A percentile compares a stretch with the other conserved stretches of the same genome.
Conservation (phyloP, 768 basidiomycete species). For the Vararia minispora region DNA sequence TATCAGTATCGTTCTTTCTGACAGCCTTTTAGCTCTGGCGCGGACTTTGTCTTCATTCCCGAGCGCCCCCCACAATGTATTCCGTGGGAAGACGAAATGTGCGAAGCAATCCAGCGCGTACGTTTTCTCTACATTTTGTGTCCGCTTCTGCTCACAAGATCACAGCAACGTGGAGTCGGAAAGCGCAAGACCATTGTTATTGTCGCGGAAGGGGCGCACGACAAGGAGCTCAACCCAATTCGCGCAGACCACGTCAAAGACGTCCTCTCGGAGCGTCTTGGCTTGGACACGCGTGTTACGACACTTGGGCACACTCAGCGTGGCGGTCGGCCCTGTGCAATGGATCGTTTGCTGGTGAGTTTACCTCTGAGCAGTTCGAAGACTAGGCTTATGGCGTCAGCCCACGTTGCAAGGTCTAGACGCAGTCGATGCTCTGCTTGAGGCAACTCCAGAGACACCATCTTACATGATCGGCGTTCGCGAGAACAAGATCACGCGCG, state of each 20-base stretch:
- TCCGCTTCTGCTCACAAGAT: background rate
- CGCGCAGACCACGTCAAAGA: constrained; percentile 85
- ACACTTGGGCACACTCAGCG: constrained; percentile 96
- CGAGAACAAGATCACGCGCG: constrained; percentile 91
- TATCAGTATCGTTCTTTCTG: background rate
- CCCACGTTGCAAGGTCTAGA: constrained; percentile 95
- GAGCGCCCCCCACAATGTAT: constrained; percentile 72
- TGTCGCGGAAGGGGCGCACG: constrained; percentile 93
- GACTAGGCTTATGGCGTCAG: constrained; percentile 26
- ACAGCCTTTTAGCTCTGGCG: constrained; percentile 50
- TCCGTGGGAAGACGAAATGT: constrained; percentile 92
- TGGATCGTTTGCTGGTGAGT: constrained; percentile 77
- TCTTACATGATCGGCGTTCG: constrained; percentile 96
- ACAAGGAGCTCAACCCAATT: constrained; percentile 83
- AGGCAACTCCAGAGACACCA: constrained; percentile 79
- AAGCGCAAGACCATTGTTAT: constrained; percentile 99
- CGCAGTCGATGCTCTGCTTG: constrained; percentile 80
- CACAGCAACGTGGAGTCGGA: constrained; percentile 78
- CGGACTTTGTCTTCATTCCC: constrained; percentile 97
- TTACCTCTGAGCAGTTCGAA: background rate
- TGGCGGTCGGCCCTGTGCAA: constrained; percentile 88
- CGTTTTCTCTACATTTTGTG: constrained; percentile 16
- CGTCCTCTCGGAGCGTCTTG: constrained; percentile 74
- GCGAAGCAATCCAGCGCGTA: constrained; percentile 69
- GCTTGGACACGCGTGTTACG: constrained; percentile 92